Conservation (phyloP, 2,329 filamentous ascomycete genomes). For the Nigrospora osmanthi region DNA sequence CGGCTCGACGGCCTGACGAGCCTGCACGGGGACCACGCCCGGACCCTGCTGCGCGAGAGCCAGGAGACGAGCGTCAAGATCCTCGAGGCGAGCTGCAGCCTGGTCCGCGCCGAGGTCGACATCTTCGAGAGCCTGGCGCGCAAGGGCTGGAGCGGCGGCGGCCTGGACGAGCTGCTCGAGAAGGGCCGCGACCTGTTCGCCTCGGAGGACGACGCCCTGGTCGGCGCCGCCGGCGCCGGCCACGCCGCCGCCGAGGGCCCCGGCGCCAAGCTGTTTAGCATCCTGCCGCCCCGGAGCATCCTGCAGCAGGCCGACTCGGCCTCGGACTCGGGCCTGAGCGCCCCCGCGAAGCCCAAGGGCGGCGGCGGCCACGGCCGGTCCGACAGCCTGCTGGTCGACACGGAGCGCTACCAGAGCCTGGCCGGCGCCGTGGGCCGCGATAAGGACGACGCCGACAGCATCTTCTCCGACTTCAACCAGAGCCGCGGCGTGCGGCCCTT, state of each 20-base stretch:
- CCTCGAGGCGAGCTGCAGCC: slow-evolving; percentile 55
- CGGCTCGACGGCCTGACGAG: slow-evolving; percentile 56
- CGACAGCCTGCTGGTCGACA: slow-evolving; percentile 47
- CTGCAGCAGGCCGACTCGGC: slow-evolving; percentile 37
- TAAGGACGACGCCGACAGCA: slow-evolving; percentile 37
- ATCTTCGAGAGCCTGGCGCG: slow-evolving; percentile 60
- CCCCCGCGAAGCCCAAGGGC: slow-evolving; percentile 4
- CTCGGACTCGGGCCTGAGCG: slow-evolving; percentile 24
- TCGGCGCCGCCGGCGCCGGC: slow-evolving; percentile 18
- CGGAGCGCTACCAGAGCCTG: slow-evolving; percentile 51
- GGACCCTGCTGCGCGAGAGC: slow-evolving; percentile 51
- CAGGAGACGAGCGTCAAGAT: slow-evolving; percentile 57
- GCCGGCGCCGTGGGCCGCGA: slow-evolving; percentile 34
- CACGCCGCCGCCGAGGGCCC: slow-evolving; percentile 20
- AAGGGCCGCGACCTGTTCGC: slow-evolving; percentile 56
- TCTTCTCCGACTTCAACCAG: slow-evolving; percentile 48
- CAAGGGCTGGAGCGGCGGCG: slow-evolving; percentile 61
- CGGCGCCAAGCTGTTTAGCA: slow-evolving; percentile 51
- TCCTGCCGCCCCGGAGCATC: slow-evolving; percentile 56
- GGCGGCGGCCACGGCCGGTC: slow-evolving; percentile 32
- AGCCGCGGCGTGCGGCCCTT: slow-evolving; percentile 50
- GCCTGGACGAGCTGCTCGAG: slow-evolving; percentile 58
- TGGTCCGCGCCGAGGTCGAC: slow-evolving; percentile 61
- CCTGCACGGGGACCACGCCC: slow-evolving; percentile 53
- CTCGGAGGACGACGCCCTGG: slow-evolving; percentile 22